These are phyloP conservation scores for Solanum ahanhuiri DNA, from an alignment of 257 asterid genomes.

Conservation along the genomic window DNA sequence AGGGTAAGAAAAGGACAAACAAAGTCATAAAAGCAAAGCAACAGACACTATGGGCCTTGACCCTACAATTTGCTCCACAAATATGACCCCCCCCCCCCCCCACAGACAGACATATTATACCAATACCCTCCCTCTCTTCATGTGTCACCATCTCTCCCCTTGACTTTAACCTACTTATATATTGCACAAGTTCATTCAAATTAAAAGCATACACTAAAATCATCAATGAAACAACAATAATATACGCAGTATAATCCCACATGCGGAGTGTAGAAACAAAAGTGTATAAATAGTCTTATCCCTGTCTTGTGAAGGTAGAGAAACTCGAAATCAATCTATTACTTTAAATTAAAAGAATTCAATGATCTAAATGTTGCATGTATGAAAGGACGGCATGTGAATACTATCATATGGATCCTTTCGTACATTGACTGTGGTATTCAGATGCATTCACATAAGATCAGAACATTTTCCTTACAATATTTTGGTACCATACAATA, in stretches of 20 bases:
- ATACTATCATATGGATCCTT: background rate
- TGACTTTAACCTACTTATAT: background rate
- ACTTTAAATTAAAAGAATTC: too few species aligned
- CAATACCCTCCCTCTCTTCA: background rate
- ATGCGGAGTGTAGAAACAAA: background rate
- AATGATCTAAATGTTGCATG: too few species aligned
- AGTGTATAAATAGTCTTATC: too few species aligned
- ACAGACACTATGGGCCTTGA: slow-evolving; percentile 26
- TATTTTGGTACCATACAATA: background rate
- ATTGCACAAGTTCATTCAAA: background rate
- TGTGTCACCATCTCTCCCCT: background rate
- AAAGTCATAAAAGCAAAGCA: slow-evolving; percentile 56
- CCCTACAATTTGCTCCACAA: slow-evolving; percentile 32
- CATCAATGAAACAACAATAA: too few species aligned
- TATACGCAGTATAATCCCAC: background rate
- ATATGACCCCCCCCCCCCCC: slow-evolving; percentile 1
- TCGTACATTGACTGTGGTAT: background rate
- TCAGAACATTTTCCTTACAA: background rate
- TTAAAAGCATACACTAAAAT: background rate
- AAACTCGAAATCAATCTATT: too few species aligned
- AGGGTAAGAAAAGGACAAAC: slow-evolving; percentile 35
- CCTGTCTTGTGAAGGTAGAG: too few species aligned
- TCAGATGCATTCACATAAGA: background rate
- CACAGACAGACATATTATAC: background rate
- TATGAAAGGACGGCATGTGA: too few species aligned